Conservation (phyloP, 1,284 basidiomycete species). For the Cutaneotrichosporon cyanovorans region DNA sequence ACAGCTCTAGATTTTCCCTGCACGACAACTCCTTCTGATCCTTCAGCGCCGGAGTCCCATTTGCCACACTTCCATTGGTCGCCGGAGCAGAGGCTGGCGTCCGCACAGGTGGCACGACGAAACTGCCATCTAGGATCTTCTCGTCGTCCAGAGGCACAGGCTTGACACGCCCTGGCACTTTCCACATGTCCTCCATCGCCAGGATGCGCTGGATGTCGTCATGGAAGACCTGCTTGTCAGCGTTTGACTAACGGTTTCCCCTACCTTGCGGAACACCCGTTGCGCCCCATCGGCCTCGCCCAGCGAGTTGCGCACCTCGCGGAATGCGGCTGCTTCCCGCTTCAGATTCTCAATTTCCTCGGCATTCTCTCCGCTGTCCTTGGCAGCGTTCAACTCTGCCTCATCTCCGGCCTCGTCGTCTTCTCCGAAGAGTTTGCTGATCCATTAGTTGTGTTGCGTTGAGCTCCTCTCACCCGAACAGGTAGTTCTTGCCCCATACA, state of each 20-base stretch:
- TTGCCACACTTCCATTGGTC: slow-evolving; percentile 11
- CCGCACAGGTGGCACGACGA: slow-evolving; percentile 48
- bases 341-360: slow-evolving; percentile 84
- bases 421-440: slow-evolving; percentile 87
- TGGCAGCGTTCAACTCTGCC: slow-evolving; percentile 48
- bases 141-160: slow-evolving; percentile 79
- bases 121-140: slow-evolving; percentile 57
- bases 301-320: slow-evolving; percentile 57
- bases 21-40: slow-evolving; percentile 71
- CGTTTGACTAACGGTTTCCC: not conserved
- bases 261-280: slow-evolving; percentile 76
- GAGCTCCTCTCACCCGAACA: slow-evolving; percentile 64
- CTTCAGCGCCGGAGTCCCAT: slow-evolving; percentile 50
- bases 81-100: slow-evolving; percentile 20
- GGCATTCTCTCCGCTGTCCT: slow-evolving; percentile 66
- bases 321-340: slow-evolving; percentile 83
- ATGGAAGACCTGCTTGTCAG: slow-evolving; percentile 65
- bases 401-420: slow-evolving; percentile 56
- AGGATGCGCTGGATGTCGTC: slow-evolving; percentile 81
- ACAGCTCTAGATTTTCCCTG: slow-evolving; percentile 71
- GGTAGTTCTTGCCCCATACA: slow-evolving; percentile 97
- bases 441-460: slow-evolving; percentile 5
- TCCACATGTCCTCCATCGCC: slow-evolving; percentile 98
- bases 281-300: slow-evolving; percentile 55
- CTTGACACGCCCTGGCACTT: slow-evolving; percentile 58